These are phyloP conservation scores for Suillus tomentosus DNA, from an alignment of 768 basidiomycete species.

Conservation along the genomic window DNA sequence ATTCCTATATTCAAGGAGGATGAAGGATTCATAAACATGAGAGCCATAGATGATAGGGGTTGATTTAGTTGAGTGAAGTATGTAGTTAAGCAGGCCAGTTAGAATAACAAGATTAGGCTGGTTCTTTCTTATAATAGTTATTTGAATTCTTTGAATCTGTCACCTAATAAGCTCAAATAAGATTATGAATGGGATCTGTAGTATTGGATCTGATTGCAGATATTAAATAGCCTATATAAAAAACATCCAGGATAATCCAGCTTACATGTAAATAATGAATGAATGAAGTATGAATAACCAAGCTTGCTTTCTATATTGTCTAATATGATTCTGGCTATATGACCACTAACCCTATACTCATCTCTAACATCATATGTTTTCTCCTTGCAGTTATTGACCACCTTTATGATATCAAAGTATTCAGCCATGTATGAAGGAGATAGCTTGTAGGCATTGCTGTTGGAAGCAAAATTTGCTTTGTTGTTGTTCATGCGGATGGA, in stretches of 20 bases:
- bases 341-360: no score
- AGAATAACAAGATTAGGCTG: conserved; percentile 15
- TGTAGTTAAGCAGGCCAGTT: conserved; percentile 13
- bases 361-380: no score
- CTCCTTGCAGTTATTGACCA: no score
- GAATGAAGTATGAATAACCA: no score
- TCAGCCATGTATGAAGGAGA: no score
- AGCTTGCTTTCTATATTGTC: no score
- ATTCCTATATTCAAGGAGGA: conserved; percentile 11
- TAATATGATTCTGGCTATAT: no score
- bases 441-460: no score
- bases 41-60: conserved; percentile 16
- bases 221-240: not conserved
- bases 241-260: not conserved
- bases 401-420: no score
- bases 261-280: not conserved
- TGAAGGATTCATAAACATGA: conserved; percentile 16
- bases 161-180: conserved; percentile 14
- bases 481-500: no score
- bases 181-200: conserved; percentile 11
- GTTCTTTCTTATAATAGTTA: not conserved
- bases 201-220: conserved; percentile 9
- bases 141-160: conserved; percentile 12
- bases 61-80: conserved; percentile 7
- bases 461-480: no score